phyloP scores from a whole-genome alignment of 768 basidiomycete genomes.

The Suillus cothurnatus region DNA sequence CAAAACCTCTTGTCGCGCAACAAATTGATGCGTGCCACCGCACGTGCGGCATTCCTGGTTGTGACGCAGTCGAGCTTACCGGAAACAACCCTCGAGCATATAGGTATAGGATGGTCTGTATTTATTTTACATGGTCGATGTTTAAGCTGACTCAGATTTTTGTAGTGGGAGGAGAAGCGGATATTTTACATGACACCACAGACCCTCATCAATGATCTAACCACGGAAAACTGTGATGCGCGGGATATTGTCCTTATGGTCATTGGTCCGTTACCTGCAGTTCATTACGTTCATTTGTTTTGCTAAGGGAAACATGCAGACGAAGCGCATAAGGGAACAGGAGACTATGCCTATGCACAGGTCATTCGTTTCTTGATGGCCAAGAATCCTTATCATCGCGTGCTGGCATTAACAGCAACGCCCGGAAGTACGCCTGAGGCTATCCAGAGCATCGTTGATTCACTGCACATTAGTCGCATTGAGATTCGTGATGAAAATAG shows the following conservation, averaged over 20 bases:
- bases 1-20: constrained; percentile 94
- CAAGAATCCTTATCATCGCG: constrained; percentile 90
- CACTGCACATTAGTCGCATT: constrained; percentile 91
- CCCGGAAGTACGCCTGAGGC: constrained; percentile 85
- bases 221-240: constrained; percentile 71
- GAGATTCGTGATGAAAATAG: constrained; percentile 93
- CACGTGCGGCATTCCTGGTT: constrained; percentile 90
- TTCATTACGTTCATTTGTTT: constrained; percentile 1
- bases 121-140: background rate
- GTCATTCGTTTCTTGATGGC: constrained; percentile 89
- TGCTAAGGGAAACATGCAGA: constrained; percentile 48
- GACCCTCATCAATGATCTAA: constrained; percentile 87
- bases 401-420: constrained; percentile 94
- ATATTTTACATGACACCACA: constrained; percentile 98
- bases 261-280: constrained; percentile 56
- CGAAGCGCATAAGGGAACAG: constrained; percentile 93
- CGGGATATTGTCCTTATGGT: constrained; percentile 85
- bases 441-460: constrained; percentile 91
- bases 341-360: constrained; percentile 91
- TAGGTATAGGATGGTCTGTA: constrained; percentile 62
- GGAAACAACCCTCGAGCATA: constrained; percentile 61
- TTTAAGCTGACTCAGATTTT: background rate
- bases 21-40: constrained; percentile 93
- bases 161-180: constrained; percentile 78
- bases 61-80: constrained; percentile 84